Conservation (phyloP, 805 yeast genomes). For the Metschnikowia lochheadii region DNA sequence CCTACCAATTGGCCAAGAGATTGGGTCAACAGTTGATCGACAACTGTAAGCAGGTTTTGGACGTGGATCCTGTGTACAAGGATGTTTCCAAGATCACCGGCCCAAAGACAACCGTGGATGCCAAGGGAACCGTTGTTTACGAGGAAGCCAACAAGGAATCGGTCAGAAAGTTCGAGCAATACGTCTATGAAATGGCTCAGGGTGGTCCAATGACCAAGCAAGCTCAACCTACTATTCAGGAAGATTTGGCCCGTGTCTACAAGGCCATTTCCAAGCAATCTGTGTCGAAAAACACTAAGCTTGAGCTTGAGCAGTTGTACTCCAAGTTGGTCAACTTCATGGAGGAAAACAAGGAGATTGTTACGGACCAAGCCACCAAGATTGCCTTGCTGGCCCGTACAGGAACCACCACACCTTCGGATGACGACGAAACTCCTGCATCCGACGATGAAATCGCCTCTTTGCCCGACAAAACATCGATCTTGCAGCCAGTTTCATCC, state of each 20-base stretch:
- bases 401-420: conserved; percentile 44
- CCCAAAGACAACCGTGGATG: conserved; percentile 84
- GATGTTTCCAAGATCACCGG: conserved; percentile 94
- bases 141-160: conserved; percentile 83
- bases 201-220: conserved; percentile 82
- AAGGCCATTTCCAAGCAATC: conserved; percentile 72
- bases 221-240: conserved; percentile 70
- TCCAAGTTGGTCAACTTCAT: conserved; percentile 66
- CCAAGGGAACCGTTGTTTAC: conserved; percentile 82
- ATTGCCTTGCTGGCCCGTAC: conserved; percentile 40
- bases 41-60: conserved; percentile 84
- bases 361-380: conserved; percentile 58
- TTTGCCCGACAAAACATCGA: conserved; percentile 66
- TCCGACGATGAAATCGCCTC: conserved; percentile 80
- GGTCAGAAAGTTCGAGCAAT: conserved; percentile 91
- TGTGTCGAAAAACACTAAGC: conserved; percentile 54
- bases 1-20: conserved; percentile 83
- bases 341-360: conserved; percentile 66
- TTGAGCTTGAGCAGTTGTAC: conserved; percentile 69
- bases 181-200: conserved; percentile 92
- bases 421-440: conserved; percentile 30
- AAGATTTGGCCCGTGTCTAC: conserved; percentile 80
- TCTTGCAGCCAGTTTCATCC: conserved; percentile 69
- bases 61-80: conserved; percentile 86
- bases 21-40: conserved; percentile 93